Base-by-base conservation (phyloP, 495 filamentous ascomycete genomes). In the Penicillium goetzii region DNA sequence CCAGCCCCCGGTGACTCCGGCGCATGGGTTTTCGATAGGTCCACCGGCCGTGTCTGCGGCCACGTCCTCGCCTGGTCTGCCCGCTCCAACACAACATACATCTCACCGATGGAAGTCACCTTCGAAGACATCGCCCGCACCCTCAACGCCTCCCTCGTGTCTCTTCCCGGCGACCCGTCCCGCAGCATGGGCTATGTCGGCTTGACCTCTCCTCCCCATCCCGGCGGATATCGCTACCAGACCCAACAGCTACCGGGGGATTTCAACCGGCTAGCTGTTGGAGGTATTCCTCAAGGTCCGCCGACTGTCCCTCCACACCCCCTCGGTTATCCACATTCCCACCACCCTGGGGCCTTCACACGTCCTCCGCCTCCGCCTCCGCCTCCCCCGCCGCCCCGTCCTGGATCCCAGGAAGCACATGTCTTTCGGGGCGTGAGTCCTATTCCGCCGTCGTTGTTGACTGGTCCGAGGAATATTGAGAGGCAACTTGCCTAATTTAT, bases 31-130 rank as follows among this genome's bases (percentile, higher is more conserved):
- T 88, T 97, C 59, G 91, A 96, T 64, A 90, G 92, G 59, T 82
- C 85, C 8, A 80, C 86, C 19, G 92, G 92, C n/a, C 85, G 85
- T 32, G 88, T 97, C 5, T 93, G 90, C 72, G 94, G 93, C 17
- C 93, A 97, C 65, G 90, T 98, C 15, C 81, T 97, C 12, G 94
- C 94, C 10, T 96, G 89, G 86, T 92, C 87, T 58, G 84, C 86
- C 56, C 85, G 85, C 61, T 92, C 85, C 68, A 82, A 85, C 63
- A 87, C 89, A 34, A 91, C 91, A 10, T 97, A 95, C 76, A 93
- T 98, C 63, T 90, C 90, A 60, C 94, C 94, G 3, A 98, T 98
- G 94, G 91, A 98, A 57, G 84, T 97, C 7, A 77, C 96, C 21
- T 81, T 97, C 17, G 83, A 88, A 40, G 94, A 98, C 69, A 97